Percentiles rank a stretch among this genome's conserved stretches.
These are phyloP conservation scores for Candida quercuum DNA, from an alignment of 805 yeast genomes.

Conservation along the genomic window DNA sequence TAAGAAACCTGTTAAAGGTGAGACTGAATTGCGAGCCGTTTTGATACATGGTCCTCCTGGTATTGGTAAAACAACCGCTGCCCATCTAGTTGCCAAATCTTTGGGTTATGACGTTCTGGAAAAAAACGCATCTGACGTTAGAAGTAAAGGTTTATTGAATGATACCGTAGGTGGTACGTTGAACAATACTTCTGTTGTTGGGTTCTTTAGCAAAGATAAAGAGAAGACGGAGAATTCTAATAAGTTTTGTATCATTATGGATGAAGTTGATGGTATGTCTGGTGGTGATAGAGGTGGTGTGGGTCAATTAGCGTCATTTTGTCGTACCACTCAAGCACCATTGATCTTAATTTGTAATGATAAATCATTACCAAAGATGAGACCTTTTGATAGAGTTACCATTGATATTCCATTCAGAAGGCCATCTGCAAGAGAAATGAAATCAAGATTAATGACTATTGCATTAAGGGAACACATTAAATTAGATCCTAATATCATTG, in stretches of 20 bases:
- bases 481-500: constrained; percentile 74
- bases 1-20: constrained; percentile 54
- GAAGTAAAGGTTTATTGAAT: constrained; percentile 76
- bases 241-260: constrained; percentile 86
- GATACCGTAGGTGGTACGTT: constrained; percentile 64
- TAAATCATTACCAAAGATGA: constrained; percentile 87
- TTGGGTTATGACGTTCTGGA: constrained; percentile 72
- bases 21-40: constrained; percentile 72
- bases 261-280: constrained; percentile 99
- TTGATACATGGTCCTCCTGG: constrained; percentile 88
- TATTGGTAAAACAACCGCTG: constrained; percentile 79
- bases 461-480: constrained; percentile 80
- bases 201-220: constrained; percentile 49
- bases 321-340: constrained; percentile 82
- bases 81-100: constrained; percentile 65
- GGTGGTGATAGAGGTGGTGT: constrained; percentile 99
- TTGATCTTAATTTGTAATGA: constrained; percentile 93
- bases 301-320: constrained; percentile 84
- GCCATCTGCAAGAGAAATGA: constrained; percentile 78
- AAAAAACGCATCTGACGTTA: constrained; percentile 82
- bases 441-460: constrained; percentile 83
- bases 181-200: constrained; percentile 77
- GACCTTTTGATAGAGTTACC: constrained; percentile 85
- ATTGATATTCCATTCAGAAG: constrained; percentile 81
- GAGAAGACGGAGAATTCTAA: constrained; percentile 34